Evolutionary conservation across 352 stramenopile genomes (phyloP).

Genomic region (Pythium myriotylum): DNA sequence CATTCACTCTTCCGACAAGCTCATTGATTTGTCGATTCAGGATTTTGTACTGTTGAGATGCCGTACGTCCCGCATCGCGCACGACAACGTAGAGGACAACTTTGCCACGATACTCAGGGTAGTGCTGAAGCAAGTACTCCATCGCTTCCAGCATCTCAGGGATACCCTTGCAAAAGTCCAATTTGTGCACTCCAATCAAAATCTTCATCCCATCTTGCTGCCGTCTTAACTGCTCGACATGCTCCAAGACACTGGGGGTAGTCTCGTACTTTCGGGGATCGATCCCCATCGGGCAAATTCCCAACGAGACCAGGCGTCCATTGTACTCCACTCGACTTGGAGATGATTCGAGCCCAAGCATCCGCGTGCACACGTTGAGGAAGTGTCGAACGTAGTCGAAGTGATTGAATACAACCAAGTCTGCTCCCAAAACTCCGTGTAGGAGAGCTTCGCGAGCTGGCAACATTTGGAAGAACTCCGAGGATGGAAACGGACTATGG

Average conservation of each 20-base stretch:
- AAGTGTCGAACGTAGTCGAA: conserved; percentile 92
- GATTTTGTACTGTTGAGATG: conserved; percentile 78
- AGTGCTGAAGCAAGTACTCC: conserved; percentile 87
- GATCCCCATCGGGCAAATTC: conserved; percentile 91
- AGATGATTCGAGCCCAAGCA: conserved; percentile 86
- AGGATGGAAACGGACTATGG: conserved; percentile 90
- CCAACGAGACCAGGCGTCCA: conserved; percentile 82
- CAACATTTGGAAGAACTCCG: conserved; percentile 91
- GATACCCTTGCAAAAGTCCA: conserved; percentile 87
- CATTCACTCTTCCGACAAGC: conserved; percentile 88
- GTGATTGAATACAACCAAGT: conserved; percentile 89
- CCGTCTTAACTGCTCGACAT: conserved; percentile 50
- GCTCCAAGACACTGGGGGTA: conserved; percentile 50
- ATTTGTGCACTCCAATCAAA: conserved; percentile 76
- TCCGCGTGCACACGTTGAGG: conserved; percentile 81
- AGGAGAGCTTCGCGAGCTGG: conserved; percentile 74
- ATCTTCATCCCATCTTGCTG: conserved; percentile 78
- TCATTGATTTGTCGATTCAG: conserved; percentile 90
- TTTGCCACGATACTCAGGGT: conserved; percentile 92
- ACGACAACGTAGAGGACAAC: conserved; percentile 95
- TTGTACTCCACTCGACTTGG: conserved; percentile 88
- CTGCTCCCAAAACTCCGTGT: conserved; percentile 81
- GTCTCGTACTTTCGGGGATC: conserved; percentile 83
- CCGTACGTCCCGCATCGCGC: conserved; percentile 60
- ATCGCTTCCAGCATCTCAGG: conserved; percentile 90